Percentiles rank a stretch among this genome's conserved stretches.
Conservation (phyloP, 306 rosid species). For the Sindora glabra region DNA sequence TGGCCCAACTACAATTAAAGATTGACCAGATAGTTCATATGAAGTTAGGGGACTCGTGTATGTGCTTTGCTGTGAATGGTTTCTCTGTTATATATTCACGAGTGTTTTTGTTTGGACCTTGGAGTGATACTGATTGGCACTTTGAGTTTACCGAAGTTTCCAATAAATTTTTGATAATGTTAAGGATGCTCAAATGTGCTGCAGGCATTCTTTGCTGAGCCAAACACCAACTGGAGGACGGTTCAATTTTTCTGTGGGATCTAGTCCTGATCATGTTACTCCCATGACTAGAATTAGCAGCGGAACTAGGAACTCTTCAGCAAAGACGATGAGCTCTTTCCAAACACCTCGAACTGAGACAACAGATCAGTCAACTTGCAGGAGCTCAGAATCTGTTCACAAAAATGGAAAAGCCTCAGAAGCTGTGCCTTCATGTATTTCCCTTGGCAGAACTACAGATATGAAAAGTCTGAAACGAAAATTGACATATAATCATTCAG, state of each 20-base stretch:
- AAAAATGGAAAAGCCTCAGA: slow-evolving; percentile 24
- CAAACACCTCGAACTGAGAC: slow-evolving; percentile 24
- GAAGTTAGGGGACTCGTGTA: no score
- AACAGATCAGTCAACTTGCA: slow-evolving; percentile 25
- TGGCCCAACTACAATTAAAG: no score
- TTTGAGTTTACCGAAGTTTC: no score
- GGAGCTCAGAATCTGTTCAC: slow-evolving; percentile 22
- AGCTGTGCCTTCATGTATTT: slow-evolving; percentile 30
- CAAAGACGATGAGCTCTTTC: slow-evolving; percentile 25
- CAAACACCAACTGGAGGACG: slow-evolving; percentile 55
- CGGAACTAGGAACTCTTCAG: slow-evolving; percentile 37
- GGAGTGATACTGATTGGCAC: background rate
- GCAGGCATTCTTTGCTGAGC: slow-evolving; percentile 93
- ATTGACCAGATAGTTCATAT: no score
- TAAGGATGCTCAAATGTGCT: slow-evolving; percentile 16
- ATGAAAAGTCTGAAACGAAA: slow-evolving; percentile 46
- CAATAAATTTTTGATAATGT: background rate
- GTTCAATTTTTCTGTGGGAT: slow-evolving; percentile 18
- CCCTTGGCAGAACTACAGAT: slow-evolving; percentile 16
- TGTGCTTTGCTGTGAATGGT: no score
- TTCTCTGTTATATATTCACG: no score
- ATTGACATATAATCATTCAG: slow-evolving; percentile 34
- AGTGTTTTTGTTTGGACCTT: background rate
- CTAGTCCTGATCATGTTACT: slow-evolving; percentile 37
- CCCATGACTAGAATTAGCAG: slow-evolving; percentile 26